Evolutionary conservation across 805 yeast genomes (phyloP).

Genomic region (Kuraishia hungarica): DNA sequence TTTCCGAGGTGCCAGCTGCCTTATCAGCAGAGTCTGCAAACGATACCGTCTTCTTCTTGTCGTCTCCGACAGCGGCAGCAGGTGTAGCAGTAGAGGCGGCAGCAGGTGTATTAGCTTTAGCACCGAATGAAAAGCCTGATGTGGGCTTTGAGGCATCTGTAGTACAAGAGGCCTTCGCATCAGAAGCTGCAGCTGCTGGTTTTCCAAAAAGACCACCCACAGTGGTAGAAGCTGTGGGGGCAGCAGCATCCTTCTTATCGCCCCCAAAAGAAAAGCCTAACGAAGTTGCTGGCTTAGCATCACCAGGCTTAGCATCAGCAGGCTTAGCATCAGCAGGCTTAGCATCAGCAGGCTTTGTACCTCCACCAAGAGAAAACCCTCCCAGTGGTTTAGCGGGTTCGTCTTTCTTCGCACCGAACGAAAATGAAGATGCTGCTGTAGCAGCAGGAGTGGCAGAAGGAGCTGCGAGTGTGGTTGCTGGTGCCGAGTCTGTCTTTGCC

Average conservation of each 20-base stretch:
- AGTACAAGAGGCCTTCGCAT: slow-evolving; percentile 1
- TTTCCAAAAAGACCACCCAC: slow-evolving; percentile 2
- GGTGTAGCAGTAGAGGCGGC: neutral
- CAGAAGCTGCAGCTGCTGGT: slow-evolving; percentile 1
- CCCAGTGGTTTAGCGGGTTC: slow-evolving; percentile 2
- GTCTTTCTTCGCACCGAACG: slow-evolving; percentile 1
- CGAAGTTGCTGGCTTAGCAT: slow-evolving; percentile 3
- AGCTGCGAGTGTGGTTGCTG: neutral
- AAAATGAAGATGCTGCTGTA: neutral
- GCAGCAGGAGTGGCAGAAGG: neutral
- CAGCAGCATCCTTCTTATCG: neutral
- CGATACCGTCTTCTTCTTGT: neutral
- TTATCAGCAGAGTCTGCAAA: neutral
- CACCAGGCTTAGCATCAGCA: slow-evolving; percentile 6
- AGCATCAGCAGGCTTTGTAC: slow-evolving; percentile 3
- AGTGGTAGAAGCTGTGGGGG: slow-evolving; percentile 1
- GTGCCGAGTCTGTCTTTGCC: neutral
- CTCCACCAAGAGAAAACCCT: slow-evolving; percentile 3
- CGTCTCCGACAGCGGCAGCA: neutral
- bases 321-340: slow-evolving; percentile 2
- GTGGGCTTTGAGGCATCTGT: slow-evolving; percentile 2
- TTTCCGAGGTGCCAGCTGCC: slow-evolving; percentile 7
- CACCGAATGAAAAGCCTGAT: slow-evolving; percentile 8
- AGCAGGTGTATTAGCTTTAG: slow-evolving; percentile 3
- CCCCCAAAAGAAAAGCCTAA: slow-evolving; percentile 6